These are phyloP conservation scores for Phytophthora pisi DNA, from an alignment of 352 stramenopile species.

Conservation along the genomic window DNA sequence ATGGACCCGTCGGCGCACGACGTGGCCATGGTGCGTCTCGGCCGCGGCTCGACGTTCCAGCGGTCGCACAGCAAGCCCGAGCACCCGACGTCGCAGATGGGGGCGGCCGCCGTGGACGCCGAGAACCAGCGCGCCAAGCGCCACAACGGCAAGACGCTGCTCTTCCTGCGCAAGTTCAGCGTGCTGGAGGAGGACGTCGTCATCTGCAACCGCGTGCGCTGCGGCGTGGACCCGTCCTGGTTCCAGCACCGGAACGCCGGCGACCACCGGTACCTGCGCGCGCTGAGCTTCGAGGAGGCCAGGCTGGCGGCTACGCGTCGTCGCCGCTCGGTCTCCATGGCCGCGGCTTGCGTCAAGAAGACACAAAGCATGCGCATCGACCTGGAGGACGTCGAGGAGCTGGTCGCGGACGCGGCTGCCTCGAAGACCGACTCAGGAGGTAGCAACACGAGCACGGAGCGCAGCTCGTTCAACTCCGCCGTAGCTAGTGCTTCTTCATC, in stretches of 20 bases:
- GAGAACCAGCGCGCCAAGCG: constrained; percentile 42
- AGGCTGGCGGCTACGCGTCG: constrained; percentile 49
- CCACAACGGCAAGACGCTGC: constrained; percentile 53
- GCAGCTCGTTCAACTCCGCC: constrained; percentile 27
- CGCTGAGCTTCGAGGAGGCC: constrained; percentile 56
- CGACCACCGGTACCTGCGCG: constrained; percentile 52
- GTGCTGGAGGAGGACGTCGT: constrained; percentile 70
- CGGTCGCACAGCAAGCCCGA: constrained; percentile 63
- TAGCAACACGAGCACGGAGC: constrained; percentile 28
- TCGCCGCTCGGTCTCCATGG: constrained; percentile 32
- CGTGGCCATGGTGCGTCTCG: constrained; percentile 37
- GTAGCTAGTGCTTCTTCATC: constrained; percentile 2
- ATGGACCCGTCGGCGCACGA: constrained; percentile 37
- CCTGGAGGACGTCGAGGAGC: constrained; percentile 7
- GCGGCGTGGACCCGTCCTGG: constrained; percentile 50
- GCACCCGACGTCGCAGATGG: constrained; percentile 66
- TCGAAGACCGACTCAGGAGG: neutral
- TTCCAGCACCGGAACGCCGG: constrained; percentile 48
- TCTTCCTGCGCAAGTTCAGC: constrained; percentile 70
- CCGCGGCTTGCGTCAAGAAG: constrained; percentile 22
- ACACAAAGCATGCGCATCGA: constrained; percentile 23
- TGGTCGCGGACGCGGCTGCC: neutral
- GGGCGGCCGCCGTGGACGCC: constrained; percentile 47
- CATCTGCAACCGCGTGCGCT: constrained; percentile 74
- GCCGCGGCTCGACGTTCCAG: constrained; percentile 40